Percentiles rank a stretch among this genome's conserved stretches.
Evolutionary conservation across 208 protist species (phyloP).

Genomic region (Vickermania spadyakhi): DNA sequence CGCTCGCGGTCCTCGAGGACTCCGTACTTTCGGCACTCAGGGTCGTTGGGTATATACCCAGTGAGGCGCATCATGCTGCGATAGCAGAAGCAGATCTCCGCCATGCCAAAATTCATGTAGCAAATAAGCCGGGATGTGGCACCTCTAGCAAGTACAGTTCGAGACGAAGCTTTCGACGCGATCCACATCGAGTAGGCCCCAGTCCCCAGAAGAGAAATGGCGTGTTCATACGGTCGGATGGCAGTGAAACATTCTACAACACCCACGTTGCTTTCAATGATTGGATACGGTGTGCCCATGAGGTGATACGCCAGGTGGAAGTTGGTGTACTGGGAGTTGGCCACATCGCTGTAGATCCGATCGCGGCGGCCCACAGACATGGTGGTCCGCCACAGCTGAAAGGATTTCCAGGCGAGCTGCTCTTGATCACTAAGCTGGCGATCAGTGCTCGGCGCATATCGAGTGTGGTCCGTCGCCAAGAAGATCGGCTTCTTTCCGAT

Average conservation of each 20-base stretch:
- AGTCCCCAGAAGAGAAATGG: constrained; percentile 12
- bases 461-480: constrained; percentile 66
- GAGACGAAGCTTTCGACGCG: constrained; percentile 53
- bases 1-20: constrained; percentile 73
- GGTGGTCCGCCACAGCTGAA: constrained; percentile 76
- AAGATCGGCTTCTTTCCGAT: constrained; percentile 56
- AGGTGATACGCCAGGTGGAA: constrained; percentile 69
- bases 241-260: constrained; percentile 34
- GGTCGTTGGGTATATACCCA: constrained; percentile 78
- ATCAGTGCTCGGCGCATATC: constrained; percentile 43
- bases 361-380: constrained; percentile 73
- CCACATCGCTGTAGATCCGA: constrained; percentile 59
- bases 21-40: constrained; percentile 83
- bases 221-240: constrained; percentile 82
- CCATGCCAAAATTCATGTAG: constrained; percentile 40
- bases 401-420: constrained; percentile 82
- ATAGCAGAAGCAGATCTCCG: constrained; percentile 69
- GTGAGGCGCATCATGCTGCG: constrained; percentile 73
- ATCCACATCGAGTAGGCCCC: constrained; percentile 59
- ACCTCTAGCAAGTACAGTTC: constrained; percentile 27
- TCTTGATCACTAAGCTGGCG: constrained; percentile 80
- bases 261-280: constrained; percentile 42
- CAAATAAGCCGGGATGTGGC: constrained; percentile 21
- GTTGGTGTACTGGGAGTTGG: constrained; percentile 77
- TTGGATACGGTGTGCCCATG: constrained; percentile 75